Conservation (phyloP, 495 filamentous ascomycete genomes). For the Neurospora sp. region DNA sequence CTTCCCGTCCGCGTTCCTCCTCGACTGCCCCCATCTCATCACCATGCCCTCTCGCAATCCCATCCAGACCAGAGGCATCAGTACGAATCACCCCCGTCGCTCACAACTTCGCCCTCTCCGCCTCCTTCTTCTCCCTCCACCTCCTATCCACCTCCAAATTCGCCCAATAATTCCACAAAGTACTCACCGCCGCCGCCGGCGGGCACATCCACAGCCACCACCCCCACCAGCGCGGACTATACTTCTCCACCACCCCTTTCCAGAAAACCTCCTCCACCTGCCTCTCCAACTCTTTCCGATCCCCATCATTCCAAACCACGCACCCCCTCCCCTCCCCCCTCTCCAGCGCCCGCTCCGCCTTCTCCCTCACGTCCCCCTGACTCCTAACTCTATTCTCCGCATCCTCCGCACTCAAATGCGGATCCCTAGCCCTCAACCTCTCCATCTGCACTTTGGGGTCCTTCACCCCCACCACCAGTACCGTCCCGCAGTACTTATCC, state of each 20-base stretch:
- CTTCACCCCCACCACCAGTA: constrained; percentile 73
- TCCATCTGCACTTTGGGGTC: constrained; percentile 70
- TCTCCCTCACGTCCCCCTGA: constrained; percentile 74
- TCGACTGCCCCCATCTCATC: neutral
- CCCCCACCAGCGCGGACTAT: constrained; percentile 72
- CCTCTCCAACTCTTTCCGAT: constrained; percentile 50
- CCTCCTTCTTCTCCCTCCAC: constrained; percentile 58
- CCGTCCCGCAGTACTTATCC: constrained; percentile 67
- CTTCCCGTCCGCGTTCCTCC: neutral
- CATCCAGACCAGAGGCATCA: neutral
- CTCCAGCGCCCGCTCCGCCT: constrained; percentile 60
- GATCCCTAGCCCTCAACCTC: constrained; percentile 61
- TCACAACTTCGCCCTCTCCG: constrained; percentile 61
- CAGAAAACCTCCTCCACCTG: constrained; percentile 46
- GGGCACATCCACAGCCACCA: constrained; percentile 63
- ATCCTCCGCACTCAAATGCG: constrained; percentile 62
- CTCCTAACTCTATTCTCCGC: constrained; percentile 71
- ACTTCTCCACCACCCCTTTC: constrained; percentile 47
- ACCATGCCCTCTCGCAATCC: neutral
- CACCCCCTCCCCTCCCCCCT: constrained; percentile 53
- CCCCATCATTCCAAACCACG: constrained; percentile 82
- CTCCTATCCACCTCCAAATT: constrained; percentile 55
- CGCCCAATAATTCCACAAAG: constrained; percentile 53
- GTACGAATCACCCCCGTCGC: constrained; percentile 1
- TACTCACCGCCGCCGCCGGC: constrained; percentile 56